Percentiles rank a stretch among this genome's conserved stretches.
Evolutionary conservation across 176 grass and related monocot genomes (phyloP).

Genomic region (Tillandsia fasciculata): DNA sequence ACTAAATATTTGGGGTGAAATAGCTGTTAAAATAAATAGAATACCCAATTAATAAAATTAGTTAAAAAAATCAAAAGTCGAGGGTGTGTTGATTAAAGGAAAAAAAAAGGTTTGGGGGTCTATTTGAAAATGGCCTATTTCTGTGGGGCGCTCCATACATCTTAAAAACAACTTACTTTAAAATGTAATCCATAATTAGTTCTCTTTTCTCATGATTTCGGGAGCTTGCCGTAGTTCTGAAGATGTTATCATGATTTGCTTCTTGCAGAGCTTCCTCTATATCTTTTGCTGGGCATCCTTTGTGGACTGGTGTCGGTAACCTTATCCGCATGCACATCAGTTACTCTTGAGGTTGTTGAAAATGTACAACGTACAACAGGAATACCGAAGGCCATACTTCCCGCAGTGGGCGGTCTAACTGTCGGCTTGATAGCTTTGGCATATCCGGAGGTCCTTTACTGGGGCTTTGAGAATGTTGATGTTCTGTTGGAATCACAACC

Average conservation of each 20-base stretch:
- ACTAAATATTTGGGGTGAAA: no score
- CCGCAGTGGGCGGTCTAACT: conserved; percentile 63
- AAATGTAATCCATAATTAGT: conserved; percentile 18
- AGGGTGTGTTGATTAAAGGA: no score
- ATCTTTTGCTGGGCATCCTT: conserved; percentile 76
- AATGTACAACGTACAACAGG: conserved; percentile 53
- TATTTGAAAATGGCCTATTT: no score
- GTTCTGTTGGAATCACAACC: conserved; percentile 79
- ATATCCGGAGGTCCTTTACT: conserved; percentile 87
- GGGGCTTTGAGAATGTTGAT: conserved; percentile 96
- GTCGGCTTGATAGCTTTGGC: conserved; percentile 78
- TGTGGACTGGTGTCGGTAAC: conserved; percentile 73
- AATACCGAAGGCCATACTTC: conserved; percentile 55
- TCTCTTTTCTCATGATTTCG: conserved; percentile 32
- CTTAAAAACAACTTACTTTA: no score
- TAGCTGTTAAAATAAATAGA: no score
- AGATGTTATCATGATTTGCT: conserved; percentile 56
- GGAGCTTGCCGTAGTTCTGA: conserved; percentile 47
- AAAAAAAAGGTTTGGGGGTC: no score
- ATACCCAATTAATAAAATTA: no score
- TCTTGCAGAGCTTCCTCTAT: conserved; percentile 93
- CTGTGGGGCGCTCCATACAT: no score
- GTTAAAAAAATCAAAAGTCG: no score
- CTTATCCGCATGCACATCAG: conserved; percentile 63
- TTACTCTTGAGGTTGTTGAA: conserved; percentile 41